Base-by-base conservation (phyloP, 2,329 filamentous ascomycete species). In the Calonectria crousiana region DNA sequence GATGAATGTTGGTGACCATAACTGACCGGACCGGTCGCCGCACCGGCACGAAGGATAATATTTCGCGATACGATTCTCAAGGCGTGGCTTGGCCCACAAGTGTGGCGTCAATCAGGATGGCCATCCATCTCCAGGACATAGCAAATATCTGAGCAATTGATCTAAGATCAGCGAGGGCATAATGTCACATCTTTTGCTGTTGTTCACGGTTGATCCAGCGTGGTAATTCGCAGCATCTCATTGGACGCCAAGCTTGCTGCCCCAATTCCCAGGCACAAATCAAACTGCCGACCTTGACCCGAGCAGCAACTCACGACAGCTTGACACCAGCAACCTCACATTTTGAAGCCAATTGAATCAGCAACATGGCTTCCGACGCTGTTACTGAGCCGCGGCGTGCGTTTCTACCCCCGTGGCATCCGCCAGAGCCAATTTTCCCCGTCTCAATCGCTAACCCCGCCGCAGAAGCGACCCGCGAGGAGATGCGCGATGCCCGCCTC, bases 401-500 rank as follows among this genome's bases (percentile, higher is more conserved):
- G 84, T 84, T 73, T 38, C 49, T 38, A 66, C 36, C 64, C 18
- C 66, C 71, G 47, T 16, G 72, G 6, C 51, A 28, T 71, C 18
- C 3, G 26, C 47, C n/a, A 58, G 72, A 67, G 62, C 60, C 67
- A 58, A 53, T 72, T 78, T 75, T 6, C n/a, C 73, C 72, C 65
- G 67, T 13, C 60, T 69, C 76, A 74, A 77, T 69, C 62, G 78
- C 78, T 81, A 74, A 81, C 77, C 28, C 56, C 69, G 53, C 60
- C 67, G 68, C 83, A 95, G 93, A 90, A 85, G 95, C 95, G 79
- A 95, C 95, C 78, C 92, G 95, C 86, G 93, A 97, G 89, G 94
- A 97, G 87, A 98, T 98, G 96, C 93, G 95, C 83, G 95, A 95
- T 82, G 96, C 96, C 79, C 93, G 92, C 83, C 91, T 98, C 67